Percentiles rank a stretch among this genome's conserved stretches.
Evolutionary conservation across 192 early-diverging fungal species (phyloP).

Genomic region (Piromyces sp.): DNA sequence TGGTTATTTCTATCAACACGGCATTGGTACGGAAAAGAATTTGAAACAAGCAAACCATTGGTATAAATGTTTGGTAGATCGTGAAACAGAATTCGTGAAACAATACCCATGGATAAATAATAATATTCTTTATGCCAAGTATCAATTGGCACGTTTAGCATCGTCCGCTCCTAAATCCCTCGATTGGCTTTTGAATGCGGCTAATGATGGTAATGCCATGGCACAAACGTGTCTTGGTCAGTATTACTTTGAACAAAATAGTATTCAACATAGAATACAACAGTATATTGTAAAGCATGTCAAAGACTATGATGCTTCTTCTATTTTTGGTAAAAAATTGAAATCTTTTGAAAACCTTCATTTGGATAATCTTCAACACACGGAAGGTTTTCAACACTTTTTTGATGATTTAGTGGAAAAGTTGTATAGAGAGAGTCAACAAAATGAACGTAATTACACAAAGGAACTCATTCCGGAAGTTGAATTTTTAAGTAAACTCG

Average conservation of each 20-base stretch:
- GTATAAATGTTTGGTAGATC: not conserved
- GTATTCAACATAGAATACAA: not conserved
- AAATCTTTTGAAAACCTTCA: not conserved
- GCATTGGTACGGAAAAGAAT: not conserved
- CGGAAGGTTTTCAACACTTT: not conserved
- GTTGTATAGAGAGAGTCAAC: not conserved
- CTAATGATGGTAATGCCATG: not conserved
- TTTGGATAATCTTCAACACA: not conserved
- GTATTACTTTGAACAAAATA: not conserved
- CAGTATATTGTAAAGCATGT: not conserved
- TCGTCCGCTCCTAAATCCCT: not conserved
- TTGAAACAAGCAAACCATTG: not conserved
- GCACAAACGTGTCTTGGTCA: not conserved
- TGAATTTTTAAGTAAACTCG: not conserved
- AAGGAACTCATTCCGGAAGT: not conserved
- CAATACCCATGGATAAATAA: not conserved
- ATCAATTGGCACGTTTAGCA: not conserved
- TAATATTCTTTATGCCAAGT: not conserved
- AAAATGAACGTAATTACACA: not conserved
- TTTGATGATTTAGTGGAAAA: not conserved
- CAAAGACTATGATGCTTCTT: not conserved
- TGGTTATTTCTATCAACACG: not conserved
- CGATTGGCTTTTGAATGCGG: not conserved
- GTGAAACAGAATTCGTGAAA: not conserved
- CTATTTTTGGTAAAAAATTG: not conserved